Evolutionary conservation across 352 stramenopile species (phyloP).

Genomic region (Phytophthora boehmeriae): DNA sequence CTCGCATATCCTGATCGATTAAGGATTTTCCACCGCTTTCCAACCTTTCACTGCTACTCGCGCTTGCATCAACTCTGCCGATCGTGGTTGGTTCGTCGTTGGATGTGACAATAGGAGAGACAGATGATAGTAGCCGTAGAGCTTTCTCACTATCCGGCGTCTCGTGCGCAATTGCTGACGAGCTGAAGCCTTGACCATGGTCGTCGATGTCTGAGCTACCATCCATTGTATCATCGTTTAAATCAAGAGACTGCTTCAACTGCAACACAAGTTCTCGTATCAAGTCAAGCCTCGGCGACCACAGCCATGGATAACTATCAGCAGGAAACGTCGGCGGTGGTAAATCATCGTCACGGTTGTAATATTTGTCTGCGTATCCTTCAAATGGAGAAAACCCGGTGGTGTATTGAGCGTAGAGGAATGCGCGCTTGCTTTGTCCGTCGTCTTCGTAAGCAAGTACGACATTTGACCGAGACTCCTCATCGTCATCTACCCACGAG

Average conservation of each 20-base stretch:
- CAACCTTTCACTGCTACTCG: background rate
- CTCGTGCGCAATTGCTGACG: constrained; percentile 8
- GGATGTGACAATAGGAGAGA: background rate
- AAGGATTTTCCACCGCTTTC: constrained; percentile 5
- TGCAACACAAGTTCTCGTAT: constrained; percentile 30
- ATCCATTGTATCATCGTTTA: constrained; percentile 6
- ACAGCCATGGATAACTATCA: constrained; percentile 55
- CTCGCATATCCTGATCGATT: constrained; percentile 26
- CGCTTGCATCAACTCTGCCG: constrained; percentile 1
- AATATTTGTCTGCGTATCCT: constrained; percentile 54
- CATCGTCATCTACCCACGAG: constrained; percentile 6
- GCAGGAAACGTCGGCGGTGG: constrained; percentile 41
- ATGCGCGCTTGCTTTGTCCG: constrained; percentile 25
- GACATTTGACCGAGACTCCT: constrained; percentile 32
- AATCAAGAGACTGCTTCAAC: constrained; percentile 26
- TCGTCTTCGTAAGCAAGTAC: constrained; percentile 35
- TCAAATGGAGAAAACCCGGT: constrained; percentile 50
- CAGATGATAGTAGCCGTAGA: background rate
- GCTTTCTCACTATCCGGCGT: background rate
- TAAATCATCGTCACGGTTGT: constrained; percentile 40
- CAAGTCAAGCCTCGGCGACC: constrained; percentile 35
- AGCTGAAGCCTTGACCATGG: background rate
- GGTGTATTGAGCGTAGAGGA: constrained; percentile 25
- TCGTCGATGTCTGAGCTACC: background rate
- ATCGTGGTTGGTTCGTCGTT: background rate